Conservation (phyloP, 2,329 filamentous ascomycete species). For the Chrysoporthe austroafricana region DNA sequence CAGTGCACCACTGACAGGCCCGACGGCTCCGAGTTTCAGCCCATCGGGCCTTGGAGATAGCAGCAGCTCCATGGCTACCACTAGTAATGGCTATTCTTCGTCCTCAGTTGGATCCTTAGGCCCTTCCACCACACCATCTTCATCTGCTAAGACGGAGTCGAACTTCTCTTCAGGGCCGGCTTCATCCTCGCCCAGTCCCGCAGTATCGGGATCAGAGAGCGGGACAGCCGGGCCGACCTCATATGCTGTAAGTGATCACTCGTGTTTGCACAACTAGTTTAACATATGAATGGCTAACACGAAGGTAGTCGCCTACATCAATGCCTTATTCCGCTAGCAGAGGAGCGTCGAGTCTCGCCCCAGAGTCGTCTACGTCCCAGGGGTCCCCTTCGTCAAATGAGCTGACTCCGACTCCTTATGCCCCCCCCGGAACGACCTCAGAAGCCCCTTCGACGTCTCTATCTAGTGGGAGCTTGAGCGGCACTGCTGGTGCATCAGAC, state of each 20-base stretch:
- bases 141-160: background rate
- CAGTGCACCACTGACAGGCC: background rate
- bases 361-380: constrained; percentile 3
- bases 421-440: background rate
- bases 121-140: background rate
- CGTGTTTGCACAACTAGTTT: too few species aligned
- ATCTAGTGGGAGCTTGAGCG: constrained; percentile 6
- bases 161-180: background rate
- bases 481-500: background rate
- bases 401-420: constrained; percentile 9
- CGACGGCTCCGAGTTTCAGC: background rate
- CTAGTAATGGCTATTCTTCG: constrained; percentile 1
- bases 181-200: constrained; percentile 1
- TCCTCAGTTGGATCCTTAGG: background rate
- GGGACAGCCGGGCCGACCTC: background rate
- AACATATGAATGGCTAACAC: background rate
- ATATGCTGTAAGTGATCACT: constrained; percentile 11
- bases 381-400: background rate
- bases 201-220: constrained; percentile 1
- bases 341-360: background rate
- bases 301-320: background rate
- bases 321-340: background rate
- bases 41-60: background rate
- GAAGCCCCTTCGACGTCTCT: background rate
- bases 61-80: background rate